Evolutionary conservation across 768 basidiomycete genomes (phyloP).

Genomic region (Lyophyllum atratum): DNA sequence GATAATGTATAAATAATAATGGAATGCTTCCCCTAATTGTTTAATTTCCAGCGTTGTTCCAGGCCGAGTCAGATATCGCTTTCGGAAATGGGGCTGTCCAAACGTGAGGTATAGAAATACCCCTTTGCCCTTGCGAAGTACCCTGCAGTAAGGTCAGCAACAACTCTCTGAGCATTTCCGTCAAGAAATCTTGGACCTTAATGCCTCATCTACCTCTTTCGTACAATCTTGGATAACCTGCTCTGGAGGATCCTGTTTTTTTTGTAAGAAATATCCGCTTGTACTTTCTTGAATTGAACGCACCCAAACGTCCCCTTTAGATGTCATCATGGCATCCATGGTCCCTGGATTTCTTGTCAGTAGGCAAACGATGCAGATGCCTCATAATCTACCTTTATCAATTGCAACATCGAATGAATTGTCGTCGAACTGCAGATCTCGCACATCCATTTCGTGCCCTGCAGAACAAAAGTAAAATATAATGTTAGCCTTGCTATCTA

Average conservation of each 20-base stretch:
- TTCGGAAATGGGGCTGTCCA: constrained; percentile 87
- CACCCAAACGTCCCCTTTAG: constrained; percentile 83
- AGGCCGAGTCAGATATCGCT: constrained; percentile 59
- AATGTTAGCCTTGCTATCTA: background rate
- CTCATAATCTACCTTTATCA: constrained; percentile 60
- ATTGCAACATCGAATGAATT: constrained; percentile 76
- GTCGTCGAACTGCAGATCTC: constrained; percentile 61
- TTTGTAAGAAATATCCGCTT: background rate
- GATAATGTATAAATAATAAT: constrained; percentile 76
- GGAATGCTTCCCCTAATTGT: constrained; percentile 77
- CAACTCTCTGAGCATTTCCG: background rate
- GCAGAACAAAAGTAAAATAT: background rate
- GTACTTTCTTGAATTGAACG: constrained; percentile 13
- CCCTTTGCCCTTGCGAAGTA: constrained; percentile 60
- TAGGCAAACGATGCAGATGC: background rate
- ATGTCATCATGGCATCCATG: constrained; percentile 90
- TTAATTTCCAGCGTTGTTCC: constrained; percentile 65
- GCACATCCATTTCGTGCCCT: constrained; percentile 89
- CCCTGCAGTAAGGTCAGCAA: constrained; percentile 36
- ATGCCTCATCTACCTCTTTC: constrained; percentile 73
- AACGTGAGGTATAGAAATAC: constrained; percentile 82
- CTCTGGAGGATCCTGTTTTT: constrained; percentile 71
- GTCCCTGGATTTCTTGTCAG: constrained; percentile 42
- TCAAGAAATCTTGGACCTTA: constrained; percentile 47
- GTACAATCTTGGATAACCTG: constrained; percentile 71